Evolutionary conservation across 2,329 filamentous ascomycete species (phyloP), one percentile per base, ranked within the genome.

Genomic region (Onygena corvina): DNA sequence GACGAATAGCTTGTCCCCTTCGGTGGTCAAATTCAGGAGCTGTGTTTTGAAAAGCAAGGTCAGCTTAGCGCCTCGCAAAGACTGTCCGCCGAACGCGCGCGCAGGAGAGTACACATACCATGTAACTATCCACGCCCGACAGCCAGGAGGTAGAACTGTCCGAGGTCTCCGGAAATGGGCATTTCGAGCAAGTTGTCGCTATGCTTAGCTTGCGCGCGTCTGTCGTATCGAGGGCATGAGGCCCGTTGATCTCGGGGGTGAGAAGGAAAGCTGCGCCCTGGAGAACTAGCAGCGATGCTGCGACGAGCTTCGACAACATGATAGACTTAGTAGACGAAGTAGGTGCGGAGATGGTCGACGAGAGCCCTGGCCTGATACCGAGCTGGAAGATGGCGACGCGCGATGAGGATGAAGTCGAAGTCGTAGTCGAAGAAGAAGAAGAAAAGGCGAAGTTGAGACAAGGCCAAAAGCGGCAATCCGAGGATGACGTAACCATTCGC

Each of bases 191-290:
- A 40, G 56, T 52, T 16, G 69, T 56, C 21, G 61, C 59, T 38
- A 69, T 50, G 16, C 57, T 52, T 29, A 61, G 54, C 44, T 60
- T 53, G 42, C 59, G 58, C 9, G 58, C 54, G 40, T 62, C 53
- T 11, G 31, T 20, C 2, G 35, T 21, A 16, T 49, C 23, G 35
- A 31, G 11, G 27, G 23, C n/a, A 27, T 40, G 23, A 16, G 20
- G 20, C 35, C 29, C 23, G 20, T 42, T 20, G 16, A 36, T 18
- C 12, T 51, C 65, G 27, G 67, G 67, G 42, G 67, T 54, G 31
- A 69, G 62, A 45, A 69, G 57, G 47, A 69, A 58, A 21, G 66
- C 38, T 31, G 60, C 61, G 53, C 63, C 60, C 56, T 61, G 55
- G 25, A 68, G 55, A 33, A 63, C 63, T 40, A 64, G 53, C 16